Evolutionary conservation across 2,329 filamentous ascomycete species (phyloP).

Genomic region (Colletotrichum acutatum): DNA sequence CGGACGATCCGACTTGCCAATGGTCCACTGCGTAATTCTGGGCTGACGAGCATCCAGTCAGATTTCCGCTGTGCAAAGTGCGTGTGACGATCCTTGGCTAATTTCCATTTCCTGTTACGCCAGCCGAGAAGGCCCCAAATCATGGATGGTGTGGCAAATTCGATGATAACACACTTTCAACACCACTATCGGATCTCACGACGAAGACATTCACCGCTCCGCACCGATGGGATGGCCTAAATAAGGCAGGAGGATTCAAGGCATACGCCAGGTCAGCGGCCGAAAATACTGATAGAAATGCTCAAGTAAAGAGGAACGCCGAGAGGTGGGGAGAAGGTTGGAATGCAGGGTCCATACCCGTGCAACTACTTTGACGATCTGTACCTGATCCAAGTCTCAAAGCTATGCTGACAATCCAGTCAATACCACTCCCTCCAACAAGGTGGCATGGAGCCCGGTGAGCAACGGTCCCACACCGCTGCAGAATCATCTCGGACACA

Average conservation of each 20-base stretch:
- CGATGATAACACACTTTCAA: background rate
- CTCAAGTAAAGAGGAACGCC: background rate
- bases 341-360: conserved; percentile 28
- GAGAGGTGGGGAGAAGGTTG: conserved; percentile 3
- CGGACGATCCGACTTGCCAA: background rate
- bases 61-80: background rate
- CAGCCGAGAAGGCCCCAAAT: background rate
- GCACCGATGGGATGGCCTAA: conserved; percentile 3
- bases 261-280: background rate
- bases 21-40: background rate
- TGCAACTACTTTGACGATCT: conserved; percentile 21
- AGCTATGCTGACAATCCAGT: conserved; percentile 12
- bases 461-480: conserved; percentile 28
- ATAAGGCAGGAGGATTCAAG: background rate
- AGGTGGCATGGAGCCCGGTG: conserved; percentile 20
- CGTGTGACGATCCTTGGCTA: conserved; percentile 12
- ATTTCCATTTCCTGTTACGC: background rate
- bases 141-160: conserved; percentile 17
- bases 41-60: background rate
- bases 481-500: conserved; percentile 22
- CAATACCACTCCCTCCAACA: background rate
- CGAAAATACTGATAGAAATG: background rate
- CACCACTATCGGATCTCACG: background rate
- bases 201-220: conserved; percentile 7
- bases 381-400: conserved; percentile 29